These are phyloP conservation scores for Glomus cerebriforme DNA, from an alignment of 192 early-diverging fungal genomes.

Conservation along the genomic window DNA sequence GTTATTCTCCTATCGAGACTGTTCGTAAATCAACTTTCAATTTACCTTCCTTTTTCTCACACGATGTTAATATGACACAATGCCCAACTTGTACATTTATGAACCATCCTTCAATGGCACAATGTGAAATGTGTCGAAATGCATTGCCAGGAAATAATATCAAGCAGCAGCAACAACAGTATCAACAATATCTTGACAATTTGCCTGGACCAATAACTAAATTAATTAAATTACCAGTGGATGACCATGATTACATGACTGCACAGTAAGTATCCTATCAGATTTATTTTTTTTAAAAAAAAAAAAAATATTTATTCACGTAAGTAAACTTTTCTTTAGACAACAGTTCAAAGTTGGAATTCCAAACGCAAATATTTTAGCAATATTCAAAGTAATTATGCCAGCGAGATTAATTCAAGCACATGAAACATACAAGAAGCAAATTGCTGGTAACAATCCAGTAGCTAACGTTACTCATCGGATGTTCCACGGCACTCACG, in stretches of 20 bases:
- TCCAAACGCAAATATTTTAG: neutral
- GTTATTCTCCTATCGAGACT: neutral
- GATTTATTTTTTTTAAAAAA: no score
- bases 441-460: neutral
- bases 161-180: neutral
- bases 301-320: neutral
- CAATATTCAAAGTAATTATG: neutral
- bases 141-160: neutral
- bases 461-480: neutral
- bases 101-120: neutral
- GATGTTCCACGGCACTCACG: slow-evolving; percentile 7
- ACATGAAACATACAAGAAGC: slow-evolving; percentile 7
- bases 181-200: neutral
- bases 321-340: neutral
- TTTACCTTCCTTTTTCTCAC: no score
- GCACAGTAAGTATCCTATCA: neutral
- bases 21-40: neutral
- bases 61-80: neutral
- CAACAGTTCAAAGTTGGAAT: neutral
- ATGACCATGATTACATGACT: neutral
- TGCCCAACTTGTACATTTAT: neutral
- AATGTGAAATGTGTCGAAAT: neutral
- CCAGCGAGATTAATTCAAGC: slow-evolving; percentile 8
- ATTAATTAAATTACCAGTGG: neutral
- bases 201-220: neutral